Conservation (phyloP, 2,329 filamentous ascomycete species). For the Xylariaceae sp. region DNA sequence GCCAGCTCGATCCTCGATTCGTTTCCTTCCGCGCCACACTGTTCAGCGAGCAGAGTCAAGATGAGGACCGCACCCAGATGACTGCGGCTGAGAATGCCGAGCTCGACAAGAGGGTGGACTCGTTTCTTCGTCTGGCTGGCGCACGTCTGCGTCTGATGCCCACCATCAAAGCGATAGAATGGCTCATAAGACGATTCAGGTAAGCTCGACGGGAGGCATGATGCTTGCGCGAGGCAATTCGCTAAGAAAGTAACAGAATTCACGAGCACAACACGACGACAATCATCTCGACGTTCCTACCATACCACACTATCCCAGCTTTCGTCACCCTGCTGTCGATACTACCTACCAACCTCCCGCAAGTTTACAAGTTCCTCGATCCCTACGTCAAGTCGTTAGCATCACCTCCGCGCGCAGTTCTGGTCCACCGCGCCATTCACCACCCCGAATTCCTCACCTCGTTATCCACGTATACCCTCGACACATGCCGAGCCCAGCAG, state of each 20-base stretch:
- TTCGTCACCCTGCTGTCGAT: conserved; percentile 87
- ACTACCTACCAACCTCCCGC: conserved; percentile 67
- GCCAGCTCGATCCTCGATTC: conserved; percentile 78
- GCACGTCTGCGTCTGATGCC: conserved; percentile 76
- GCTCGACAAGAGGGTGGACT: conserved; percentile 70
- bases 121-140: conserved; percentile 76
- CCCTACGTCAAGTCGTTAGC: conserved; percentile 78
- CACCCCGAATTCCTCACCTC: conserved; percentile 69
- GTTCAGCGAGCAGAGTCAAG: conserved; percentile 91
- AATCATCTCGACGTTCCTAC: conserved; percentile 80
- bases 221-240: neutral
- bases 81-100: conserved; percentile 75
- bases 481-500: conserved; percentile 64
- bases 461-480: conserved; percentile 73
- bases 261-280: conserved; percentile 84
- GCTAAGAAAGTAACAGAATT: conserved; percentile 50
- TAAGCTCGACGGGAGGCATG: conserved; percentile 37
- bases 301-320: conserved; percentile 80
- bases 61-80: conserved; percentile 81
- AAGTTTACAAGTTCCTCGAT: conserved; percentile 74
- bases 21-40: conserved; percentile 67
- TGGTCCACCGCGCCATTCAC: conserved; percentile 78
- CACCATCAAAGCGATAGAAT: conserved; percentile 87
- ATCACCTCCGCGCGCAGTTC: conserved; percentile 69
- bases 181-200: conserved; percentile 88